Evolutionary conservation across 2,329 filamentous ascomycete genomes (phyloP), one percentile per base, ranked within the genome.

Genomic region (Cercospora zeae-maydis): DNA sequence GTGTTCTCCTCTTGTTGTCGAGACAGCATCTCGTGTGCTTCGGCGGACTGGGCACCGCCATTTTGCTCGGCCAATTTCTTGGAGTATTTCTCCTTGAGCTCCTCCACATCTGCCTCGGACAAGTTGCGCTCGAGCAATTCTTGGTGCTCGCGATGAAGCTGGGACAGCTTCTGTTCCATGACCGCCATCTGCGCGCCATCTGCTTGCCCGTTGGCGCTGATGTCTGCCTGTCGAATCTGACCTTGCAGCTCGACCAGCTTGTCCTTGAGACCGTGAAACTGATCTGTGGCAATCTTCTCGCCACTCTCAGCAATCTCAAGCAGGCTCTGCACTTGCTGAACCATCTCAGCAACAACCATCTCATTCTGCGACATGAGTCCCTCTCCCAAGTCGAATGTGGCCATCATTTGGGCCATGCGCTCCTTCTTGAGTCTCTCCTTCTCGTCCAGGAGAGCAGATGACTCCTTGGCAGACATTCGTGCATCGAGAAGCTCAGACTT

Each of bases 351-450:
- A 63, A 99, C 91, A 56, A 87, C 88, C 67, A 88, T 86, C 77
- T 99, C 95, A 71, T 96, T 96, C 63, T 95, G 90, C 69, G 92
- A 96, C 76, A 98, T 96, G 33, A 96, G 88, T 62, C 97, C 93
- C 54, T 90, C 89, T 49, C 92, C 93, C 34, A 99, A 85, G 73
- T 99, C 93, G 72, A 99, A 98, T 3, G 93, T 92, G 63, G 95
- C 95, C 93, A 99, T 97, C 95, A 99, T 99, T 84, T 97, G 91
- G 47, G 95, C 95, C 95, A 99, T 99, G 79, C 96, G 95, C 80
- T 99, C 95, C 0, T 93, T 92, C 84, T 99, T 99, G 81, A 92
- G 93, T 83, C 92, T 93, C 79, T 98, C 96, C 83, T 99, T 99
- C 79, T 98, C 95, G 71, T 98, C 93, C 19, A 96, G 81, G 14